Base-by-base conservation (phyloP, 2,329 filamentous ascomycete species). In the Nemania sp. region DNA sequence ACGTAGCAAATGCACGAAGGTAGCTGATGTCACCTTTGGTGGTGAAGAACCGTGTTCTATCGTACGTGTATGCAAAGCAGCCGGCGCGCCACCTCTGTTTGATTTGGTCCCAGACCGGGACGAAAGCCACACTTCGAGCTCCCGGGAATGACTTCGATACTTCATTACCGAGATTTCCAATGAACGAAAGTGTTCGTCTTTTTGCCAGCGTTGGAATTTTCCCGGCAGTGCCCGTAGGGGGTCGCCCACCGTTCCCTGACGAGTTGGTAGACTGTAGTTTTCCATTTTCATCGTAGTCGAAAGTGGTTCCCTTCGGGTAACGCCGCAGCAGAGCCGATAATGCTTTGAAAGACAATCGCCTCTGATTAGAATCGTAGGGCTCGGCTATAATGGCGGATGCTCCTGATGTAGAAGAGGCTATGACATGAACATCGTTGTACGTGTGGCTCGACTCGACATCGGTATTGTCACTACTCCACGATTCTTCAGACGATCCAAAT, bases 1-100 rank as follows among this genome's bases (percentile, higher is more conserved):
- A 76, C 48, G 79, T 77, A 0, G 76, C 76, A 56, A 84, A 83
- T 0, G 77, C 78, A 4, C 70, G 68, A 5, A 83, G 69, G 26
- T 79, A 80, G 11, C 72, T 77, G 2, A 84, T 70, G 30, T 83
- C 81, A 5, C 75, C 73, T 22, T 76, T 69, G 1, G 70, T 59
- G 0, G 73, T 75, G 28, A 83, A 77, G 2, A 73, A 66, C 2
- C 77, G 74, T 0, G 71, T 74, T 1, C 72, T 68, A 2, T 63
- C 69, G 2, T 66, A 70, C 0, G 79, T 80, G 70, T 80, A 81
- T 3, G 76, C 66, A 36, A 83, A 78, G 5, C 75, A 74, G 1
- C 75, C 77, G 0, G 78, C 74, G 53, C 75, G 80, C 75, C 77
- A 80, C 9, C 48, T 45, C 28, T 55, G 44, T 15, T 45, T 55